Evolutionary conservation across 2,329 filamentous ascomycete species (phyloP), one percentile per base, ranked within the genome.

Genomic region (Apiospora hydei): DNA sequence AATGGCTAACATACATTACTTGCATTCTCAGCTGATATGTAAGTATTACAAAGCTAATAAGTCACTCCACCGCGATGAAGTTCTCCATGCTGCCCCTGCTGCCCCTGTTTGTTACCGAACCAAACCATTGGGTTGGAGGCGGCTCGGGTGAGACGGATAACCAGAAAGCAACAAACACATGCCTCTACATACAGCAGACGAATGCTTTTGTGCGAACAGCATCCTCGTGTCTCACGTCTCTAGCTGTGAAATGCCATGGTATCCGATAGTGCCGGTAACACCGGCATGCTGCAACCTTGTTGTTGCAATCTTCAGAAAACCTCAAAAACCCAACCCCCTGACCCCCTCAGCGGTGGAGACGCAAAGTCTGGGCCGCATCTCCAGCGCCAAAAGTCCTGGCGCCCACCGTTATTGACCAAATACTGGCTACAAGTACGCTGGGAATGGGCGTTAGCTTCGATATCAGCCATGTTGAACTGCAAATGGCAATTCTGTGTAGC

Each of bases 241-340:
- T 41, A n/a, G 30, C 26, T 16, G 30, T 38, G 6, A 61, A 61
- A 38, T 64, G 30, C 57, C 57, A 41, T 64, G 34, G n/a, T 38
- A 64, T 13, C 57, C 57, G 57, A 34, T 30, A 64, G 57, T 41
- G 57, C 57, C 57, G 57, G 34, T 41, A 64, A 41, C 34, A 30
- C 57, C 57, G 57, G 34, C 57, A 41, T 64, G 57, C 21, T 38
- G 57, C 57, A 64, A 64, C 57, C 57, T 64, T 41, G 30, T 18
- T 26, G 53, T 61, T 61, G 18, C 53, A 38, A 61, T 57, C 14
- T 57, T 57, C 24, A 34, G 51, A 30, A 38, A 38, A 61, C 30
- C 53, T 57, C 53, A 61, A n/a, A 49, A 41, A 1, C 57, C 57
- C 34, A 64, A 13, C 57, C 57, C 57, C 57, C 34, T 11, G 7